Base-by-base conservation (phyloP, 2,329 filamentous ascomycete genomes). In the Aphanoascus verrucosus region DNA sequence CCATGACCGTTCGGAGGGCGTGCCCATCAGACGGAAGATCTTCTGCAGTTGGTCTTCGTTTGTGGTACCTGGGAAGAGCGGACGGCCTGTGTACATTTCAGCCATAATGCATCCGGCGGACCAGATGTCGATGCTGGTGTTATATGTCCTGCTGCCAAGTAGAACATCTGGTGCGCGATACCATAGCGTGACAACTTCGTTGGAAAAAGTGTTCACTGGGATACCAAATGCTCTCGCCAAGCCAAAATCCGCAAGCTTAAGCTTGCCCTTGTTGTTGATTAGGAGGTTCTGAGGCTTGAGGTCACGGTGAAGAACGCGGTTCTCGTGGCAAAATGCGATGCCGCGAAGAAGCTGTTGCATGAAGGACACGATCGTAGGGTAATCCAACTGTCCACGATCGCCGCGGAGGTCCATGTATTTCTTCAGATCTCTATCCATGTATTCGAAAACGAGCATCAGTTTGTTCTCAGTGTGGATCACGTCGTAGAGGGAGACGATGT, bases 391-490 rank as follows among this genome's bases (percentile, higher is more conserved):
- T 57, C 93, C 91, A 50, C 89, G 81, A 62, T 96, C 88, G 64
- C 90, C 89, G 55, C 89, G 80, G 5, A 84, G 87, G 69, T 98
- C 93, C 93, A 98, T 98, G 72, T 96, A 97, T 67, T 94, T 88
- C 77, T 98, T 98, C 9, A 98, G 75, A 66, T 98, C 93, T 67
- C 90, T 89, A 72, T 98, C 93, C 91, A 98, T 96, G 72, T 84
- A 95, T 71, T 98, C 93, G 63, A 98, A 98, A 8, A 98, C 93
- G 40, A 98, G 83, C 93, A 98, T 98, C 55, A 98, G 82, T 71
- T 98, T 98, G 74, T 97, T 98, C 76, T 98, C 93, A 55, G 93
- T 98, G 72, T 98, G 93, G 64, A 98, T 97, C 54, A 98, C 93
- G 77, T 98, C 93, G 78, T 97, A 88, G 4, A 98, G 83, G 55